phyloP scores from a whole-genome alignment of 2,329 filamentous ascomycete genomes.

The Colletotrichum endophyticum region DNA sequence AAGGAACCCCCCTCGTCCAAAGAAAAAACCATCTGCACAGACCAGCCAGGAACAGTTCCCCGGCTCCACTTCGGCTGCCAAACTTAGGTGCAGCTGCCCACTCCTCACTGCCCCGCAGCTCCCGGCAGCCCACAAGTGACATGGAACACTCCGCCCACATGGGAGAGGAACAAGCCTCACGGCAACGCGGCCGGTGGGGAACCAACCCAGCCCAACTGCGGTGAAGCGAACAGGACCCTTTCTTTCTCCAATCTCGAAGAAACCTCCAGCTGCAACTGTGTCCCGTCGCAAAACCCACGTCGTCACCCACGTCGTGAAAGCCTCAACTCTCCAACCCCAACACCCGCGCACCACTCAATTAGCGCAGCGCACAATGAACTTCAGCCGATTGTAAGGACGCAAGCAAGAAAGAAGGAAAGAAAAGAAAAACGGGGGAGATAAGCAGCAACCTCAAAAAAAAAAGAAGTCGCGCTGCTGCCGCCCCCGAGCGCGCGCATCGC shows the following conservation, averaged over 20 bases:
- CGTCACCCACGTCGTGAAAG: neutral
- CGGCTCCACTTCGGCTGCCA: neutral
- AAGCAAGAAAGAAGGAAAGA: neutral
- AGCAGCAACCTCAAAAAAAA: neutral
- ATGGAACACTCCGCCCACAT: neutral
- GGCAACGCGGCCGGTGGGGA: neutral
- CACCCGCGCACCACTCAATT: neutral
- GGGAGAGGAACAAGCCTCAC: neutral
- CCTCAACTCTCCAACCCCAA: neutral
- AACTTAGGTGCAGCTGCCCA: neutral
- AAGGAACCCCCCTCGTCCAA: neutral
- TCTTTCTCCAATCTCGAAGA: neutral
- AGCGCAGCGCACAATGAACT: neutral
- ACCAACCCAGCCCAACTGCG: neutral
- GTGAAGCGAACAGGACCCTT: neutral
- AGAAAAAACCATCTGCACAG: neutral
- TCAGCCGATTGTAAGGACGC: neutral
- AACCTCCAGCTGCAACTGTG: slow-evolving; percentile 14
- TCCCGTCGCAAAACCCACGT: slow-evolving; percentile 6
- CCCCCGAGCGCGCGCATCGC: neutral
- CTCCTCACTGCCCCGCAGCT: neutral
- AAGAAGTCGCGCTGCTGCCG: neutral
- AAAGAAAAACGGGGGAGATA: neutral
- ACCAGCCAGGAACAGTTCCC: neutral
- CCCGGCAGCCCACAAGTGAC: neutral